Conservation (phyloP, 1,284 basidiomycete genomes). For the Sporisorium exsertum region DNA sequence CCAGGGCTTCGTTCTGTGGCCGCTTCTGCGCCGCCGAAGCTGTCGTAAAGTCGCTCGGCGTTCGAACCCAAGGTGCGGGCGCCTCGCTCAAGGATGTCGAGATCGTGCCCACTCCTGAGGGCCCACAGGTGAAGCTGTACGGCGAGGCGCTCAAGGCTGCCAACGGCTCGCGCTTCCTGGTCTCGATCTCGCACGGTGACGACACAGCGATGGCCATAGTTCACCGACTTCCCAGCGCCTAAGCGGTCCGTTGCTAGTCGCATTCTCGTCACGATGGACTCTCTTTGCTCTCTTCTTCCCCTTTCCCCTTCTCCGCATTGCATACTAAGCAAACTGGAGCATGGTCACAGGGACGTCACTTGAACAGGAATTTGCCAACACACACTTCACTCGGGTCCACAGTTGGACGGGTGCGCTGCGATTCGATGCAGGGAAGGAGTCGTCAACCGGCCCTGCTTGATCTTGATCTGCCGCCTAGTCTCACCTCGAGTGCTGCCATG, state of each 20-base stretch:
- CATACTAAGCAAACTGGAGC: slow-evolving; percentile 13
- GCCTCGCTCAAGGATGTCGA: slow-evolving; percentile 97
- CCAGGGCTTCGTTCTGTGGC: slow-evolving; percentile 89
- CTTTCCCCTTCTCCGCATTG: slow-evolving; percentile 5
- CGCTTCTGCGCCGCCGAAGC: slow-evolving; percentile 98
- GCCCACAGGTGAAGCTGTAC: slow-evolving; percentile 81
- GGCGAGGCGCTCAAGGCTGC: slow-evolving; percentile 54
- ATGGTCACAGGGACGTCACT: neutral
- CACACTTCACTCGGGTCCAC: slow-evolving; percentile 31
- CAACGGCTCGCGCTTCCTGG: slow-evolving; percentile 81
- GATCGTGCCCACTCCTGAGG: slow-evolving; percentile 78
- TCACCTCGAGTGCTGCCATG: slow-evolving; percentile 21
- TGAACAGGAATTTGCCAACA: neutral
- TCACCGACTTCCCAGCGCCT: slow-evolving; percentile 56
- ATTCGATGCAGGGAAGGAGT: slow-evolving; percentile 37
- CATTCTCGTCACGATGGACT: neutral
- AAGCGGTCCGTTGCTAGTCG: slow-evolving; percentile 2
- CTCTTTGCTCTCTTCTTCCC: neutral
- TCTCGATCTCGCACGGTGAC: slow-evolving; percentile 85
- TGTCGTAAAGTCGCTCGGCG: slow-evolving; percentile 95
- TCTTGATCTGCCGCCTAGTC: slow-evolving; percentile 25
- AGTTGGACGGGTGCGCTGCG: slow-evolving; percentile 33
- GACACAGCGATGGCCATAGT: slow-evolving; percentile 63
- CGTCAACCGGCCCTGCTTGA: slow-evolving; percentile 45
- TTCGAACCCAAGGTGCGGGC: slow-evolving; percentile 88